These are phyloP conservation scores for Pyrenophora tritici-repentis DNA, from an alignment of 2,329 filamentous ascomycete genomes.

Conservation along the genomic window DNA sequence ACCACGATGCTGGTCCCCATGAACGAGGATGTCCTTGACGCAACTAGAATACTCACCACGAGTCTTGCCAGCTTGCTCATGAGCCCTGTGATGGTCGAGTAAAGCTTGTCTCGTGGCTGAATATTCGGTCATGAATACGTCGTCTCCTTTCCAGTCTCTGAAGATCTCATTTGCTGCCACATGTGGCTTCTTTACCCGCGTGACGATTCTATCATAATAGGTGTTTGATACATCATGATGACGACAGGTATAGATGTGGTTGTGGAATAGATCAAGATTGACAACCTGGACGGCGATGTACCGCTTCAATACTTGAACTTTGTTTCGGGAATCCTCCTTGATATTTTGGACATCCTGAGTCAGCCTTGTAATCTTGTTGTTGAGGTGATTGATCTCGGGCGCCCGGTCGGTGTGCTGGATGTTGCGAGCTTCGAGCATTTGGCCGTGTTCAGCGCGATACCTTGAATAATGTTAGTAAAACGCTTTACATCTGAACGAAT, in stretches of 20 bases:
- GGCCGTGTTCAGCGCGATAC: neutral
- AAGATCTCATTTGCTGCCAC: neutral
- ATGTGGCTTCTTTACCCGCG: neutral
- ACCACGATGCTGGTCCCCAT: neutral
- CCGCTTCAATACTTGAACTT: neutral
- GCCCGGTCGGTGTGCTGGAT: neutral
- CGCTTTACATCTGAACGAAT: too few species aligned
- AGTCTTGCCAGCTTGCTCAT: slow-evolving; percentile 1
- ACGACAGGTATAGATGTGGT: too few species aligned
- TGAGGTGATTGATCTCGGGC: neutral
- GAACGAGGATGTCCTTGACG: neutral
- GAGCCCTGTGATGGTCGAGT: slow-evolving; percentile 15
- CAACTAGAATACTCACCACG: neutral
- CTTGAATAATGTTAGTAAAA: neutral
- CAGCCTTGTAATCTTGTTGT: too few species aligned
- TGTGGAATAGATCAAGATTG: too few species aligned
- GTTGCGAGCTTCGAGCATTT: neutral
- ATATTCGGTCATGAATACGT: slow-evolving; percentile 11
- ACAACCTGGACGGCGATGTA: too few species aligned
- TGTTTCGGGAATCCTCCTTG: neutral
- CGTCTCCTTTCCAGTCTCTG: neutral
- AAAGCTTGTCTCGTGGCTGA: neutral
- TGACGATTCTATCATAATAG: neutral
- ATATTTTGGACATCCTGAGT: neutral
- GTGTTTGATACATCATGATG: neutral